Percentiles rank a stretch among this genome's conserved stretches.
phyloP scores from a whole-genome alignment of 2,329 filamentous ascomycete species.

The Xylaria polymorpha region DNA sequence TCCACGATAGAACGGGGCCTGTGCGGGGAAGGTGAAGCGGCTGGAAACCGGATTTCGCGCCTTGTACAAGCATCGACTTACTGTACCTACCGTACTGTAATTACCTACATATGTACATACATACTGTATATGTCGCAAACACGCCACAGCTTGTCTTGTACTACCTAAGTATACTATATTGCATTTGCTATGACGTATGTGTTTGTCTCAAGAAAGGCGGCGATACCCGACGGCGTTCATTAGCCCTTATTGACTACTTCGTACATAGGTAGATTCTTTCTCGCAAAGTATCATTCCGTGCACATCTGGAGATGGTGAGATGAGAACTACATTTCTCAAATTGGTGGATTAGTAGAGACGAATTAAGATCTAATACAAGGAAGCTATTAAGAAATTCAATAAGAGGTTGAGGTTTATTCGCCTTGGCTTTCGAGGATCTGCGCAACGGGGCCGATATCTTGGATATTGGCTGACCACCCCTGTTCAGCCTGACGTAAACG shows the following conservation, averaged over 20 bases:
- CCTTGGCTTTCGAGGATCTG: no score
- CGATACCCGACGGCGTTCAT: background rate
- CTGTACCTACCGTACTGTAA: background rate
- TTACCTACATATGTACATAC: no score
- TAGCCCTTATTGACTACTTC: background rate
- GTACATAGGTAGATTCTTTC: no score
- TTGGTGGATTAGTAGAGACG: background rate
- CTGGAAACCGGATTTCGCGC: constrained; percentile 25
- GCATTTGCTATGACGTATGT: constrained; percentile 9
- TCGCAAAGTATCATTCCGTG: background rate
- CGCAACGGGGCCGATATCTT: no score
- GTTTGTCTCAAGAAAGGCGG: background rate
- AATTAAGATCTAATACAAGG: background rate
- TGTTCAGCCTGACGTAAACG: constrained; percentile 31
- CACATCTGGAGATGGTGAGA: background rate
- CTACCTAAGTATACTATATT: background rate
- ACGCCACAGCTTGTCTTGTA: no score
- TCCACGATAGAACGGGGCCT: background rate
- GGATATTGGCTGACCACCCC: background rate
- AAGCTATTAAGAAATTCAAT: background rate
- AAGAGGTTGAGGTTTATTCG: background rate
- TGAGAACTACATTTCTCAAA: background rate
- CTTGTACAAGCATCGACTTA: background rate
- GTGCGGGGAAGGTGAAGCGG: background rate
- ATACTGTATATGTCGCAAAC: no score